Evolutionary conservation across 1,139 yeast genomes (phyloP), one percentile per base, ranked within the genome.

Genomic region (Hyphopichia fennica): DNA sequence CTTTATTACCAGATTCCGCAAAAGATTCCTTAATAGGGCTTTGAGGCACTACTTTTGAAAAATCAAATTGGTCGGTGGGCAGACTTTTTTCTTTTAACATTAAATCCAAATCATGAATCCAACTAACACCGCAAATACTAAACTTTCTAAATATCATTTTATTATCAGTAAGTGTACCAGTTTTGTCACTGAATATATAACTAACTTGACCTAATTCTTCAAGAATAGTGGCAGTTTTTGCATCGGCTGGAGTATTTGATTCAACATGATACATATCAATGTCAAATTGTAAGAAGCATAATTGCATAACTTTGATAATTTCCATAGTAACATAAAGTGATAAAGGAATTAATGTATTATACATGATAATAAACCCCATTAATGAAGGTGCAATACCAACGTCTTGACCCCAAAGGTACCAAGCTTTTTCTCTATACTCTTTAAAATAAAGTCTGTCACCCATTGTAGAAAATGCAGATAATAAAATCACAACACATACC

Each of bases 201-300:
- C 96, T 84, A 0, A 95, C 98, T 60, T 95, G 99, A 3, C 99
- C 99, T 52, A 95, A 71, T 63, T 95, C 99, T 60, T 95, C 99
- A 51, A 93, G 77, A 52, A 93, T 90, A 0, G 98, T 88, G 0
- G 98, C 96, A 0, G 99, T 91, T 56, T 91, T 84, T 0, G 96
- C 96, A 55, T 87, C 96, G 36, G 96, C 95, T 0, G 96, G 96
- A 0, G 96, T 93, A 56, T 93, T 81, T 4, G 90, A 77, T 34
- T 81, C 86, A 16, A 71, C 76, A 59, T 93, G 90, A 57, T 93
- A 95, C 96, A 95, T 89, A 62, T 95, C 99, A 40, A 93, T 79
- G 64, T 95, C 99, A 76, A 81, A 82, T 58, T 89, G 96, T 54
- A 95, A 69, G 47, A 91, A 71, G 35, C 84, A 63, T 62, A 90